phyloP scores from a whole-genome alignment of 495 filamentous ascomycete species.

The Daldinia loculata region DNA sequence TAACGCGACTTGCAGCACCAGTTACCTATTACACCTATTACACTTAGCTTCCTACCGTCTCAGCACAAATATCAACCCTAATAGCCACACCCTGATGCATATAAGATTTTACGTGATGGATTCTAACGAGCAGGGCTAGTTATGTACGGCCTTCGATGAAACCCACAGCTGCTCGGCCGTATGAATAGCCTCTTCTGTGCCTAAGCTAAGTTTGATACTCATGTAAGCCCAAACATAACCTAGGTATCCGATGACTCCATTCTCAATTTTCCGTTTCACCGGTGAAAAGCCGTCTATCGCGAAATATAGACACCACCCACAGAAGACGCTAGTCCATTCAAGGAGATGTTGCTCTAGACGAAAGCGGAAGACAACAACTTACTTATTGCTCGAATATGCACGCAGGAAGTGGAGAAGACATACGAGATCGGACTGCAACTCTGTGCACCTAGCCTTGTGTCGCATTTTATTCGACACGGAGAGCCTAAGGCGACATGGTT shows the following conservation, averaged over 20 bases:
- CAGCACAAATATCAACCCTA: constrained; percentile 16
- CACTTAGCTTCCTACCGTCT: constrained; percentile 21
- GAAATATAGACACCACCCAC: background rate
- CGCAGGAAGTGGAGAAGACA: constrained; percentile 26
- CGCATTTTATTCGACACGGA: constrained; percentile 19
- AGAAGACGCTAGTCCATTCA: background rate
- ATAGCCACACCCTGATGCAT: constrained; percentile 5
- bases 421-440: constrained; percentile 20
- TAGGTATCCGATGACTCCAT: background rate
- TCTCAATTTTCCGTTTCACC: constrained; percentile 14
- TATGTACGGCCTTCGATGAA: constrained; percentile 7
- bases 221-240: constrained; percentile 2
- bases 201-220: constrained; percentile 1
- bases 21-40: constrained; percentile 6
- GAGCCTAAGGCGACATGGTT: constrained; percentile 5
- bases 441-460: constrained; percentile 28
- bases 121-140: constrained; percentile 13
- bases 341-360: constrained; percentile 4
- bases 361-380: constrained; percentile 11
- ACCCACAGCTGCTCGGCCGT: background rate
- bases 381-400: constrained; percentile 25
- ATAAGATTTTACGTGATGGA: constrained; percentile 28
- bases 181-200: background rate
- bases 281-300: constrained; percentile 6
- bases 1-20: constrained; percentile 26